Conservation (phyloP, 257 asterid species). For the Cruciata laevipes region DNA sequence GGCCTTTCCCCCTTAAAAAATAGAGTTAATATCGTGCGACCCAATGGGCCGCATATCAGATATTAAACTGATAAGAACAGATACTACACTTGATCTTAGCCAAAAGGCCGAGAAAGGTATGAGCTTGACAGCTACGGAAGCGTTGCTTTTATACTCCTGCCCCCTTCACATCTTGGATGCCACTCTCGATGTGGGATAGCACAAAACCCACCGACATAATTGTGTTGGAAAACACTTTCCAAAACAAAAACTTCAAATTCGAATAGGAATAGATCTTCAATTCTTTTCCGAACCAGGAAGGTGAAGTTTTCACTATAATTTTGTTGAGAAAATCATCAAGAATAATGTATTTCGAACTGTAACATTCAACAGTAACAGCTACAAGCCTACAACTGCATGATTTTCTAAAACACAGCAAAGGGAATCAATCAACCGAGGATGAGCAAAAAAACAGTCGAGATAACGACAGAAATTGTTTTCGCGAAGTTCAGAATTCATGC, state of each 20-base stretch:
- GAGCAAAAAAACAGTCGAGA: too few relatives aligned
- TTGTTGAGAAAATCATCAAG: neutral
- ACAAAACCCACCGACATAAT: neutral
- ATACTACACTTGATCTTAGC: slow-evolving; percentile 54
- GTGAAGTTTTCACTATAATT: neutral
- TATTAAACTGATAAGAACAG: slow-evolving; percentile 44
- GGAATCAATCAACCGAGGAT: too few relatives aligned
- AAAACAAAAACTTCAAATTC: neutral
- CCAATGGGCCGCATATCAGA: slow-evolving; percentile 22
- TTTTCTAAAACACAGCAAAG: too few relatives aligned
- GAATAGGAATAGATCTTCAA: too few relatives aligned
- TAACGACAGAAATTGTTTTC: too few relatives aligned
- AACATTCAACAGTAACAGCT: too few relatives aligned
- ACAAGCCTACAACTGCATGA: too few relatives aligned
- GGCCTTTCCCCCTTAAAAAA: slow-evolving; percentile 16
- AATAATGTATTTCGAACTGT: too few relatives aligned
- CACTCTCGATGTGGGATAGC: neutral
- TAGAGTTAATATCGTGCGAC: slow-evolving; percentile 19
- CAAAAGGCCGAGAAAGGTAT: slow-evolving; percentile 55
- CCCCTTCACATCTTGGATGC: neutral
- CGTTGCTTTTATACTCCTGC: neutral
- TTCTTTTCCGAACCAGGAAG: neutral
- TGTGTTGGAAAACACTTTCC: neutral
- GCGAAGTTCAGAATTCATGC: too few relatives aligned
- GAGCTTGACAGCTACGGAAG: neutral